Conservation (phyloP, 345 rosid genomes). For the Citrus mangshanensis region DNA sequence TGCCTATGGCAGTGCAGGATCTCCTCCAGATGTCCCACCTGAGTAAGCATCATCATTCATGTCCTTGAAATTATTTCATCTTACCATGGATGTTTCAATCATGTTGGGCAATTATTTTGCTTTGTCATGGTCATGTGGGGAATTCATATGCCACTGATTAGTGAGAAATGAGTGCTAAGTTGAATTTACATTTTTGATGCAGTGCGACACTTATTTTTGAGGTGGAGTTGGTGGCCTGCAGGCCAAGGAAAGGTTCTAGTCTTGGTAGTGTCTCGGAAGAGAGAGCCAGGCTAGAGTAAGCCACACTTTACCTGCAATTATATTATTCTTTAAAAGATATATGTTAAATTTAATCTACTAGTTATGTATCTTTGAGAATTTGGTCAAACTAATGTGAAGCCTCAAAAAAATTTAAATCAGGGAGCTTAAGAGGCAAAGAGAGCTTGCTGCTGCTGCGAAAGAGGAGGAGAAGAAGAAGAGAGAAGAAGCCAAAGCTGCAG, state of each 20-base stretch:
- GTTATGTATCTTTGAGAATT: background rate
- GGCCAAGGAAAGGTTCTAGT: conserved; percentile 79
- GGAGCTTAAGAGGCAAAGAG: conserved; percentile 93
- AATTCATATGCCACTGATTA: background rate
- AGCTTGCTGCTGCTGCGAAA: conserved; percentile 65
- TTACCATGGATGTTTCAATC: background rate
- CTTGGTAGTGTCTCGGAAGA: conserved; percentile 68
- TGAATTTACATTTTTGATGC: conserved; percentile 25
- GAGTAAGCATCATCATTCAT: conserved; percentile 38
- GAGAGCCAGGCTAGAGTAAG: conserved; percentile 92
- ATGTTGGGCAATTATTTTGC: background rate
- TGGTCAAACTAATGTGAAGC: background rate
- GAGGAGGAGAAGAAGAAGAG: conserved; percentile 87
- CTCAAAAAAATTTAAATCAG: conserved; percentile 25
- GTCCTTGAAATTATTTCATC: background rate
- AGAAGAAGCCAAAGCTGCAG: conserved; percentile 92
- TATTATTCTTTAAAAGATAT: background rate
- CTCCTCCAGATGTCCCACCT: conserved; percentile 91
- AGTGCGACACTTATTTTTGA: conserved; percentile 86
- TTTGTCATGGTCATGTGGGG: background rate
- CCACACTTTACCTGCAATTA: background rate
- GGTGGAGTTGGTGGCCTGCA: conserved; percentile 79
- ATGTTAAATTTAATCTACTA: background rate
- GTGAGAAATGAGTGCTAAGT: background rate
- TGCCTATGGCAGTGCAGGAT: conserved; percentile 85